Evolutionary conservation across 768 basidiomycete genomes (phyloP).

Genomic region (Holtermannia corniformis): DNA sequence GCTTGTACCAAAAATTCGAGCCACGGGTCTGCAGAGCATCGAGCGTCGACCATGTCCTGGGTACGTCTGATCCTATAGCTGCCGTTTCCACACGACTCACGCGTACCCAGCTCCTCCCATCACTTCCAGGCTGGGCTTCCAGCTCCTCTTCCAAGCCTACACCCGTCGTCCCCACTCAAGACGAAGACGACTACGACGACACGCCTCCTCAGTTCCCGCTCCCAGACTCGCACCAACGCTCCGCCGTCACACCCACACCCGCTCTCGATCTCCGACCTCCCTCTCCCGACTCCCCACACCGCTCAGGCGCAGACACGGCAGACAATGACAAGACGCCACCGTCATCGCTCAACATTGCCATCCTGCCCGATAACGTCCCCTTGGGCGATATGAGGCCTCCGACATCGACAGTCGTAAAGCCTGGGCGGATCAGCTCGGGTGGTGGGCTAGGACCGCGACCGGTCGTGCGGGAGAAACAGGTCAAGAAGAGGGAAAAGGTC

Average conservation of each 20-base stretch:
- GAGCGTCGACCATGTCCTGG: constrained; percentile 13
- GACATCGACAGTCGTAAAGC: constrained; percentile 27
- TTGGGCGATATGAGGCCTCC: constrained; percentile 36
- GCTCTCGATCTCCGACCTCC: constrained; percentile 11
- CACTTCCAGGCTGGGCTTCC: constrained; percentile 4
- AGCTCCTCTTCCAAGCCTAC: constrained; percentile 3
- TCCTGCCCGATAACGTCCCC: constrained; percentile 20
- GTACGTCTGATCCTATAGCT: constrained; percentile 1
- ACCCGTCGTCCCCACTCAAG: not conserved
- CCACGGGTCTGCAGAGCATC: not conserved
- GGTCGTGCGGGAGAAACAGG: constrained; percentile 50
- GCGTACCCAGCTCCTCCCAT: constrained; percentile 21
- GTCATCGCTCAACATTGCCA: constrained; percentile 30
- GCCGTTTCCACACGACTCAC: constrained; percentile 2
- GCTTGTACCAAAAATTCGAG: too few species aligned
- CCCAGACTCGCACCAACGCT: constrained; percentile 38
- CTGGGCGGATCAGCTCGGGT: constrained; percentile 24
- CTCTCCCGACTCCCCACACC: constrained; percentile 25
- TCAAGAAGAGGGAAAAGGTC: constrained; percentile 57
- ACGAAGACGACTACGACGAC: constrained; percentile 31
- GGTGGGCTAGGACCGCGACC: constrained; percentile 46
- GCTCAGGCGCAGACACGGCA: constrained; percentile 9
- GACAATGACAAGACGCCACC: constrained; percentile 10
- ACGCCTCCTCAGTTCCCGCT: constrained; percentile 41
- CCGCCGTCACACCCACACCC: constrained; percentile 3